Conservation (phyloP, 768 basidiomycete genomes). For the Russula abietina region DNA sequence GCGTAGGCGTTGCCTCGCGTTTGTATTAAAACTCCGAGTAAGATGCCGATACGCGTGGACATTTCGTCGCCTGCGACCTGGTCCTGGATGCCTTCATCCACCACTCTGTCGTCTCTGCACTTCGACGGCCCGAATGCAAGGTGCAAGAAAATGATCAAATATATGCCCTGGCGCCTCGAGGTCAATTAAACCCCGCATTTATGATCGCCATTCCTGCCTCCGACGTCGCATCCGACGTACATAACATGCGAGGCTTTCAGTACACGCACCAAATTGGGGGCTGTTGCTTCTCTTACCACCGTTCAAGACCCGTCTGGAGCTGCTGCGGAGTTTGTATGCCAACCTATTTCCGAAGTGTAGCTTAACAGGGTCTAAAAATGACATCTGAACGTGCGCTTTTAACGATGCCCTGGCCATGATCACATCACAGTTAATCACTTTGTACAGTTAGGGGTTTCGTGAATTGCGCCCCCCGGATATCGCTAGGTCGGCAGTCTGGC, state of each 20-base stretch:
- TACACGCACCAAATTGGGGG: slow-evolving; percentile 9
- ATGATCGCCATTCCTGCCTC: slow-evolving; percentile 23
- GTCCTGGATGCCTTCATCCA: background rate
- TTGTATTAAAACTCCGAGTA: slow-evolving; percentile 20
- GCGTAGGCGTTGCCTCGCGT: slow-evolving; percentile 11
- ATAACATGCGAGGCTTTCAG: slow-evolving; percentile 17
- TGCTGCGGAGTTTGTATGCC: slow-evolving; percentile 13
- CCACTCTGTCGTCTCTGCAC: slow-evolving; percentile 10
- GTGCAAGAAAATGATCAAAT: slow-evolving; percentile 20
- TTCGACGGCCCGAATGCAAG: slow-evolving; percentile 13
- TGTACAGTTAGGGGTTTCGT: slow-evolving; percentile 19
- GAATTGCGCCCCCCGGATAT: slow-evolving; percentile 5
- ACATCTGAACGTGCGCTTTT: slow-evolving; percentile 8
- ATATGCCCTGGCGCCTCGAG: slow-evolving; percentile 18
- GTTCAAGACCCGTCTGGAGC: background rate
- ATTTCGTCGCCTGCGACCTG: slow-evolving; percentile 1
- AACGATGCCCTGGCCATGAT: slow-evolving; percentile 2
- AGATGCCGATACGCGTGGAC: slow-evolving; percentile 10
- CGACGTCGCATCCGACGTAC: slow-evolving; percentile 17
- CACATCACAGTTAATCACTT: slow-evolving; percentile 13
- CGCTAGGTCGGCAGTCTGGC: slow-evolving; percentile 7
- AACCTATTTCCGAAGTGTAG: slow-evolving; percentile 12
- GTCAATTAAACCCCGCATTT: slow-evolving; percentile 17
- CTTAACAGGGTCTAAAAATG: slow-evolving; percentile 3
- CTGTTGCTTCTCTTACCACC: slow-evolving; percentile 17